A percentile compares a stretch with the other conserved stretches of the same genome.
These are phyloP conservation scores for Yarrowia osloensis DNA, from an alignment of 805 yeast genomes.

Conservation along the genomic window DNA sequence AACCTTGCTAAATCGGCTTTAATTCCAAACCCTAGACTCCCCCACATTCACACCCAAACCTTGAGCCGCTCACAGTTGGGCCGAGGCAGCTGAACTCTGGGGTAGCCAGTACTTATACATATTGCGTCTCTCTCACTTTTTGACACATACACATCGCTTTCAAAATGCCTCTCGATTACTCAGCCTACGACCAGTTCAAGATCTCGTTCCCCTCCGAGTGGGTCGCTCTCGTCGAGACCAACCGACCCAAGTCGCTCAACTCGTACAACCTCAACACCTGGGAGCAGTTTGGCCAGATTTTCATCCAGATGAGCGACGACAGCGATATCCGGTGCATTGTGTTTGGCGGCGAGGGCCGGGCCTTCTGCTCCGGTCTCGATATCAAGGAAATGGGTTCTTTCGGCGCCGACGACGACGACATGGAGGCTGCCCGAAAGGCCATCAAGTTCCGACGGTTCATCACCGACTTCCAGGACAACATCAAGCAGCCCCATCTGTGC, in stretches of 20 bases:
- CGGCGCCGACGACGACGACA: conserved; percentile 33
- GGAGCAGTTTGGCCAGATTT: conserved; percentile 55
- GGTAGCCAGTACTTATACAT: conserved; percentile 12
- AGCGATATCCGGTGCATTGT: conserved; percentile 56
- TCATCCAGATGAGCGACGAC: conserved; percentile 50
- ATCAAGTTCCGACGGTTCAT: conserved; percentile 47
- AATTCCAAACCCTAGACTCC: background rate
- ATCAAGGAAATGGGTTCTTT: conserved; percentile 42
- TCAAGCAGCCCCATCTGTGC: conserved; percentile 42
- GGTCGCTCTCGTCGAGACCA: conserved; percentile 59
- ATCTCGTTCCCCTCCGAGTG: conserved; percentile 50
- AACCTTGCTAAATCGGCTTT: conserved; percentile 16
- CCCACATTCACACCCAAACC: conserved; percentile 25
- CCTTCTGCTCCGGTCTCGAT: conserved; percentile 68
- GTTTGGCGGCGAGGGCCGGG: conserved; percentile 57
- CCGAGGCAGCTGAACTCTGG: conserved; percentile 25
- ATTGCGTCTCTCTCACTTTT: background rate
- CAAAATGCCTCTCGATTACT: conserved; percentile 31
- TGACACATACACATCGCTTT: background rate
- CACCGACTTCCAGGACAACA: conserved; percentile 58
- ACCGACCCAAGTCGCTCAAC: conserved; percentile 61
- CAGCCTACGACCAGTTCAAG: conserved; percentile 33
- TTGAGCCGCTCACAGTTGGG: background rate
- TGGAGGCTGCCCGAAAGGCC: conserved; percentile 40
- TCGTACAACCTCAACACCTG: conserved; percentile 60